Percentiles rank a stretch among this genome's conserved stretches.
Conservation (phyloP, 352 stramenopile genomes). For the Aphanomyces astaci region DNA sequence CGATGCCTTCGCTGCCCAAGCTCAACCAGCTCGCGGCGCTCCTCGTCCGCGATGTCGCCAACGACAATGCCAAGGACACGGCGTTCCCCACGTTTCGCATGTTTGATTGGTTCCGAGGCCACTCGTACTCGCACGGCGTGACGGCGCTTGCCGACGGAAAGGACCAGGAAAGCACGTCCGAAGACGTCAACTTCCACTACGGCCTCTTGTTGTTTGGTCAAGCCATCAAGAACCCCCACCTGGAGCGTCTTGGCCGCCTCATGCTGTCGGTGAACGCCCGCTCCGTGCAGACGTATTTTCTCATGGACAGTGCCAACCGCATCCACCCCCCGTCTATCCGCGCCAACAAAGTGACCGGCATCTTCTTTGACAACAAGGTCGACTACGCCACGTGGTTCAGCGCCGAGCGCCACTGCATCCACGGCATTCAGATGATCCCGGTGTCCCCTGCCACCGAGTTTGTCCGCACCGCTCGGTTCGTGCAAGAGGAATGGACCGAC, state of each 20-base stretch:
- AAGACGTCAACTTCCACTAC: constrained; percentile 64
- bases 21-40: constrained; percentile 46
- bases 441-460: constrained; percentile 55
- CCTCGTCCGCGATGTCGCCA: constrained; percentile 48
- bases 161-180: constrained; percentile 54
- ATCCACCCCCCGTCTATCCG: constrained; percentile 43
- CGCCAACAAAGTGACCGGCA: constrained; percentile 48
- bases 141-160: constrained; percentile 53
- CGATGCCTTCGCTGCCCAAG: constrained; percentile 38
- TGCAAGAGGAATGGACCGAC: constrained; percentile 50
- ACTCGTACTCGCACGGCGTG: constrained; percentile 65
- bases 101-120: constrained; percentile 62
- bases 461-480: constrained; percentile 42
- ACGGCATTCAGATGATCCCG: constrained; percentile 74
- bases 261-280: constrained; percentile 50
- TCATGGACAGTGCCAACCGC: constrained; percentile 48
- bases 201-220: constrained; percentile 42
- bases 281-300: constrained; percentile 57
- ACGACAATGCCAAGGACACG: constrained; percentile 36
- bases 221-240: constrained; percentile 34
- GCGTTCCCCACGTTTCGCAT: constrained; percentile 58
- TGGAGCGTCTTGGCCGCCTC: constrained; percentile 39
- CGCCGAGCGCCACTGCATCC: constrained; percentile 54
- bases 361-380: constrained; percentile 75
- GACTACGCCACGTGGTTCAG: constrained; percentile 78